phyloP scores from a whole-genome alignment of 306 rosid species.

The Castanea mollissima region DNA sequence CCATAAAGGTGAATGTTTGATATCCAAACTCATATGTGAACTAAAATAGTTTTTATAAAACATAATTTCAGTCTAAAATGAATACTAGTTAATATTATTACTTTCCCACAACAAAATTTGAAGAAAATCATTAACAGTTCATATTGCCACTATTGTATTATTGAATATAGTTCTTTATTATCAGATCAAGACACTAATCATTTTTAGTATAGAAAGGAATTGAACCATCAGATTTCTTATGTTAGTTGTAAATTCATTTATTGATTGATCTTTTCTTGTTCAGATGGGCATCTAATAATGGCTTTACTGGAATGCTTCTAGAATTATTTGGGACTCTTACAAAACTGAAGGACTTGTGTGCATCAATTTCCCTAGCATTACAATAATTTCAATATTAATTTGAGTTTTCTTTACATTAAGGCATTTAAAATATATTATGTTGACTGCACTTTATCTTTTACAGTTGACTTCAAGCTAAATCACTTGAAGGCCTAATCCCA shows the following conservation, averaged over 20 bases:
- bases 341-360: constrained; percentile 33
- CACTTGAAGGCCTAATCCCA: constrained; percentile 41
- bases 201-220: rapidly evolving
- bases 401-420: neutral
- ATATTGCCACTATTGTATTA: too few relatives aligned
- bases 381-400: neutral
- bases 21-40: too few relatives aligned
- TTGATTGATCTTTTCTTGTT: neutral
- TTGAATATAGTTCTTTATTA: too few relatives aligned
- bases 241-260: neutral
- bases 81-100: too few relatives aligned
- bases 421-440: neutral
- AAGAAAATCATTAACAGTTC: too few relatives aligned
- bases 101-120: too few relatives aligned
- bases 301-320: constrained; percentile 36
- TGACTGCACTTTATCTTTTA: neutral
- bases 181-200: too few relatives aligned
- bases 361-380: neutral
- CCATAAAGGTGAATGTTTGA: too few relatives aligned
- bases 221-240: neutral
- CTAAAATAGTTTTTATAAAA: too few relatives aligned
- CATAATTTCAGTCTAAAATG: too few relatives aligned
- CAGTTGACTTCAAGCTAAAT: constrained; percentile 37
- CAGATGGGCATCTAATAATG: constrained; percentile 43
- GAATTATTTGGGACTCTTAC: constrained; percentile 34